Evolutionary conservation across 768 basidiomycete species (phyloP).

Genomic region (Hericium coralloides): DNA sequence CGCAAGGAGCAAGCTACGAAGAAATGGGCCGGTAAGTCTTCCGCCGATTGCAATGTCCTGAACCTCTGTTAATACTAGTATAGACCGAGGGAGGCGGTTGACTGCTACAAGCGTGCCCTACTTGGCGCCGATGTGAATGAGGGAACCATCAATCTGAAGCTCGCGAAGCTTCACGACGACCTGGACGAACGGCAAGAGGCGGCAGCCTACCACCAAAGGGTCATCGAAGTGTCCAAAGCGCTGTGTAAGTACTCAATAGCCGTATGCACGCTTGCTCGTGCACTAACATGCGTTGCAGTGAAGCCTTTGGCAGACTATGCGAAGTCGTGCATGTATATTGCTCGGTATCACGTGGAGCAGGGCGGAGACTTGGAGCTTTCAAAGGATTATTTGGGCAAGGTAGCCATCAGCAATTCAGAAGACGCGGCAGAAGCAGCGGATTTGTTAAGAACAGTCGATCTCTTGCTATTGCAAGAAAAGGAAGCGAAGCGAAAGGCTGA

Average conservation of each 20-base stretch:
- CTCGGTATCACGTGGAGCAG: slow-evolving; percentile 62
- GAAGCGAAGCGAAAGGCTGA: background rate
- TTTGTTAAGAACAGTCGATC: slow-evolving; percentile 12
- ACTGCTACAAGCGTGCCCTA: slow-evolving; percentile 86
- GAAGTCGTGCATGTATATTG: slow-evolving; percentile 77
- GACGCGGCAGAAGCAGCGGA: slow-evolving; percentile 13
- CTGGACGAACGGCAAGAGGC: slow-evolving; percentile 63
- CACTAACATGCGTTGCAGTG: slow-evolving; percentile 30
- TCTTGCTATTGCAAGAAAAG: slow-evolving; percentile 7
- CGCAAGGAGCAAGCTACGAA: slow-evolving; percentile 89
- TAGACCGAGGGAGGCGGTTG: slow-evolving; percentile 82
- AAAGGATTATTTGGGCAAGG: slow-evolving; percentile 56
- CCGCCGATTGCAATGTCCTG: background rate
- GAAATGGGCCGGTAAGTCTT: slow-evolving; percentile 68
- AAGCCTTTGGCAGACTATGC: slow-evolving; percentile 73
- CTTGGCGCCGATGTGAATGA: slow-evolving; percentile 73
- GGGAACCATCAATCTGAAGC: slow-evolving; percentile 59
- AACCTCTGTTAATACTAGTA: background rate
- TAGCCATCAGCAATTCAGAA: slow-evolving; percentile 26
- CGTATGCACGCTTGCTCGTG: slow-evolving; percentile 5
- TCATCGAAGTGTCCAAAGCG: slow-evolving; percentile 63
- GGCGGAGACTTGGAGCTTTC: slow-evolving; percentile 65
- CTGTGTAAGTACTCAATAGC: slow-evolving; percentile 36
- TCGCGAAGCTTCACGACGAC: slow-evolving; percentile 63
- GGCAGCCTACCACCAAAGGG: slow-evolving; percentile 71